Evolutionary conservation across 176 grass and related monocot species (phyloP), one percentile per base, ranked within the genome.

Genomic region (Eragrostis curvula): DNA sequence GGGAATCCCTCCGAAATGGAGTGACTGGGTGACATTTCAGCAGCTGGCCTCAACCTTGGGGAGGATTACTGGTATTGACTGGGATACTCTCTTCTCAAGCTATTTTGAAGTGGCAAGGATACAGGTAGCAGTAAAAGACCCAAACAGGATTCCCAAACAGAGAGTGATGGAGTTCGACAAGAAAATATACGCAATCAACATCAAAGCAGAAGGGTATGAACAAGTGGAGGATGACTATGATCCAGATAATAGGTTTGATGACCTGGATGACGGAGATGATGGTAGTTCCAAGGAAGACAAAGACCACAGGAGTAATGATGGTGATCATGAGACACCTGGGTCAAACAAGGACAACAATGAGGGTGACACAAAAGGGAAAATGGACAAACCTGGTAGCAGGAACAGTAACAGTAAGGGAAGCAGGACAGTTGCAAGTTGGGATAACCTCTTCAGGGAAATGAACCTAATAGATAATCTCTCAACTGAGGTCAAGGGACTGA

Each of bases 281-380:
- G 2, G 1, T 1, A 13, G 1, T 49, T 1, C 12, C 2, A 2
- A 3, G 15, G 12, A 3, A 49, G 12, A 49, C 1, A 2, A 1
- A 49, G 1, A 5, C 1, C 1, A 2, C 3, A 49, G 12, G 1
- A 15, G 4, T 1, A 1, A 15, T 1, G 1, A 49, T 13, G 12
- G 2, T 2, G 15, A 13, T 1, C 2, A 49, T 15, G 1, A 49
- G 12, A 13, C 12, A 15, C 5, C 12, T 1, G 15, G 47, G 4
- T 14, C 2, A 15, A 49, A 10, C 2, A 47, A 6, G 15, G 1
- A 15, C 12, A 0, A 1, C 47, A 49, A 49, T 3, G 4, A 49
- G 12, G n/a, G n/a, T n/a, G n/a, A n/a, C n/a, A n/a, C n/a, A n/a
- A n/a, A n/a, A n/a, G n/a, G n/a, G n/a, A n/a, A n/a, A n/a, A n/a